Evolutionary conservation across 768 basidiomycete species (phyloP).

Genomic region (Russula abietina): DNA sequence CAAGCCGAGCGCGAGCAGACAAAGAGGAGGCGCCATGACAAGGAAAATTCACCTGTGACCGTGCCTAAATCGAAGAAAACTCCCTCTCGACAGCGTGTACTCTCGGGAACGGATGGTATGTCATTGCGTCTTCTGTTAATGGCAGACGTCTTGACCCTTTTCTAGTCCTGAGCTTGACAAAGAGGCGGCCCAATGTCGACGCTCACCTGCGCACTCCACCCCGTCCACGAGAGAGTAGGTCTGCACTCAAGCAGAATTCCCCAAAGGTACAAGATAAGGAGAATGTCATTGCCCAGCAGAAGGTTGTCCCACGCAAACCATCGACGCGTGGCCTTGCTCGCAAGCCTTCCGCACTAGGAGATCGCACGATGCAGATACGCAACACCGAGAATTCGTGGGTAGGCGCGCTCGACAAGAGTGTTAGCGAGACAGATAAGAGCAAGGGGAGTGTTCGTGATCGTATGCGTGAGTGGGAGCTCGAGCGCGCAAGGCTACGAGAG

Average conservation of each 20-base stretch:
- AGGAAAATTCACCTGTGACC: constrained; percentile 32
- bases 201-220: constrained; percentile 8
- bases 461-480: constrained; percentile 71
- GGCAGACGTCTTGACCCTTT: not conserved
- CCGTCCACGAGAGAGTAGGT: constrained; percentile 7
- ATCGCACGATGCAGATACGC: constrained; percentile 14
- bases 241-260: constrained; percentile 6
- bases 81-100: constrained; percentile 10
- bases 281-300: constrained; percentile 8
- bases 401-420: constrained; percentile 27
- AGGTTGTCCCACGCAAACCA: constrained; percentile 10
- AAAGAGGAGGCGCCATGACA: constrained; percentile 31
- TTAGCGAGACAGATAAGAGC: constrained; percentile 22
- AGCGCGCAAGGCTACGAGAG: constrained; percentile 62
- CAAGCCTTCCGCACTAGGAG: constrained; percentile 26
- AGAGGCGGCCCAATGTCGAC: constrained; percentile 16
- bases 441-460: constrained; percentile 43
- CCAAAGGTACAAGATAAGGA: constrained; percentile 11
- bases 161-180: constrained; percentile 14
- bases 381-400: constrained; percentile 27
- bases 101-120: constrained; percentile 16
- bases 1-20: constrained; percentile 20
- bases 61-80: not conserved
- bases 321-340: constrained; percentile 21
- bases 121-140: not conserved